Evolutionary conservation across 2,329 filamentous ascomycete species (phyloP), one percentile per base, ranked within the genome.

Genomic region (Aureobasidium sp.): DNA sequence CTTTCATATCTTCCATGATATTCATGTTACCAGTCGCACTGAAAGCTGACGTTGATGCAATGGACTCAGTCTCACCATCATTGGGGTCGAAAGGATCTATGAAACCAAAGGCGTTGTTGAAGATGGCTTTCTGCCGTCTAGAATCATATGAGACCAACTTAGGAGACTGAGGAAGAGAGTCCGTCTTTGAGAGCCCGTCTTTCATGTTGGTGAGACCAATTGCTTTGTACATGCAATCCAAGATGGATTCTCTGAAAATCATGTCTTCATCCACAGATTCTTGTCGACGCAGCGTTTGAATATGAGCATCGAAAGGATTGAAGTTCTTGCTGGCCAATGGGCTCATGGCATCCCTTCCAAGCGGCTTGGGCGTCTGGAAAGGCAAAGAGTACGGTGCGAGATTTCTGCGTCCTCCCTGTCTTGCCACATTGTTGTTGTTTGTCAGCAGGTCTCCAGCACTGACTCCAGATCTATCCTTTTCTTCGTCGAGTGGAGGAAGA

Each of bases 181-280:
- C 83, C 0, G 78, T 73, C 60, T 86, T 86, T 42, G 80, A 79
- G 0, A 85, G 74, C 0, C 79, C 76, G 55, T 84, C 80, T 30
- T 83, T 83, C 3, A 77, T 79, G 27, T 83, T 81, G 17, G 84
- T 86, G 53, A 98, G 72, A 0, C 93, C 93, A 56, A 98, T 86
- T 0, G 90, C 86, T 65, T 91, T 96, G 70, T 95, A 91, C 73
- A 98, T 95, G 65, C 93, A 97, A 60, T 95, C 89, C 19, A 97
- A 72, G 14, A 98, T 89, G 0, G 90, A 94, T 55, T 89, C 84
- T 35, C 94, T 79, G 68, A 98, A 97, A 6, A 95, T 70, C 41
- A 85, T 81, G 62, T 96, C 91, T 65, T 97, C 93, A 59, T 95
- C 88, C 6, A 90, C 72, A 0, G 87, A 86, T 53, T 96, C 90